Base-by-base conservation (phyloP, 305 asterid species). In the Ilex paraguariensis region DNA sequence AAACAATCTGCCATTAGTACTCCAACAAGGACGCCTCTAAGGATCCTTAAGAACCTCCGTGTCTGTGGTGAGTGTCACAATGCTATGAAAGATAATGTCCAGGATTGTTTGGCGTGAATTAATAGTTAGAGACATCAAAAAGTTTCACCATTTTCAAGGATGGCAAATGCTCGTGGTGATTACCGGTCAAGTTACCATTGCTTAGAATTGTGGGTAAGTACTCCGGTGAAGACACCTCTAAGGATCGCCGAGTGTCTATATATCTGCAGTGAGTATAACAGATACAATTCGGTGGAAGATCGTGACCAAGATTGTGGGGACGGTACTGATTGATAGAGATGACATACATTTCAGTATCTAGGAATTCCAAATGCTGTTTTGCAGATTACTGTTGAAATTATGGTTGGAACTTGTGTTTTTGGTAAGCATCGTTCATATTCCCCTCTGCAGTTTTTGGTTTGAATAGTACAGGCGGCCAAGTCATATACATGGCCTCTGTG, bases 281-380 rank as follows among this genome's bases (percentile, higher is more conserved):
- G 93, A 96, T 1, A 78, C 97, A 77, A 81, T 94, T 9, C 90
- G 97, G 44, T 72, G 87, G 31, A 70, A 97, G 66, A 87, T 92
- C 77, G 88, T 92, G 71, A 89, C 89, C 30, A 89, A 95, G 78
- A 87, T 92, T 49, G 98, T 92, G 13, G 98, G 98, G 74, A 84
- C 97, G 67, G 97, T 89, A 77, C 64, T 92, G 58, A 92, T 92
- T 70, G 98, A 89, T 42, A 78, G 97, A 60, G 98, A 92, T 63
- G 87, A 92, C 75, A 92, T 17, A 17, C 21, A 17, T 17, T 17
- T 17, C 21, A 17, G 21, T 17, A 17, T 17, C 21, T 17, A 89
- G 87, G 84, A 90, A 87, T 56, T 97, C 96, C 13, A 87, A 89
- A 70, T 92, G 98, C 83, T 89, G 97, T 6, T 92, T 97, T 58